Evolutionary conservation across 805 yeast genomes (phyloP), one percentile per base, ranked within the genome.

Genomic region (Metschnikowia rubicola): DNA sequence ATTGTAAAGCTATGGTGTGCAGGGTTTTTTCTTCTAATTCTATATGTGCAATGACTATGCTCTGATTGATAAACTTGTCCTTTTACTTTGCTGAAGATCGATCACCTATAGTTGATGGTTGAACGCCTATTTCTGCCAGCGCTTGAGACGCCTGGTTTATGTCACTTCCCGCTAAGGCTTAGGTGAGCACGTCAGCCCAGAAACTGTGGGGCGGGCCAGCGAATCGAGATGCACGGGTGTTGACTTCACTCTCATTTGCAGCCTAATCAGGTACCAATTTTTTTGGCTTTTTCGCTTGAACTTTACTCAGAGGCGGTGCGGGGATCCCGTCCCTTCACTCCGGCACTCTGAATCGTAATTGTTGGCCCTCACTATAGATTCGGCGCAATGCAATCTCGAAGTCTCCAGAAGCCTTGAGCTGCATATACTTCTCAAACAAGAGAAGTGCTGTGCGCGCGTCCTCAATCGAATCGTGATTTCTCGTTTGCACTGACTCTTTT

Each of bases 401-500:
- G 29, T 70, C 73, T 0, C 87, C 92, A 0, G 66, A 63, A 3
- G 71, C 74, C 43, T 71, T 69, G 53, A 92, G 72, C 53, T 84
- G 83, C 58, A 79, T 65, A 60, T 88, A 92, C 58, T 80, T 82
- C 51, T 80, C 79, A 68, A 88, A 95, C 32, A 94, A 68, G 38
- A 79, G 65, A 56, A 94, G 73, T 0, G 99, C 98, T 10, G 95
- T 85, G 47, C 75, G 71, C 0, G 99, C 97, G 70, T 94, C 99
- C 61, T 94, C 99, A 38, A 94, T 90, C 0, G 98, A 92, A 63
- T 95, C 98, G 66, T 94, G 99, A 61, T 92, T 92, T 2, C 94
- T 96, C 3, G 81, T 82, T 64, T 94, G 99, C 30, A 95, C 96
- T 41, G 81, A 77, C 51, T 81, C 83, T 31, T 78, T 78, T 44